phyloP scores from a whole-genome alignment of 2,329 filamentous ascomycete species.

The Trichoderma asperellum region DNA sequence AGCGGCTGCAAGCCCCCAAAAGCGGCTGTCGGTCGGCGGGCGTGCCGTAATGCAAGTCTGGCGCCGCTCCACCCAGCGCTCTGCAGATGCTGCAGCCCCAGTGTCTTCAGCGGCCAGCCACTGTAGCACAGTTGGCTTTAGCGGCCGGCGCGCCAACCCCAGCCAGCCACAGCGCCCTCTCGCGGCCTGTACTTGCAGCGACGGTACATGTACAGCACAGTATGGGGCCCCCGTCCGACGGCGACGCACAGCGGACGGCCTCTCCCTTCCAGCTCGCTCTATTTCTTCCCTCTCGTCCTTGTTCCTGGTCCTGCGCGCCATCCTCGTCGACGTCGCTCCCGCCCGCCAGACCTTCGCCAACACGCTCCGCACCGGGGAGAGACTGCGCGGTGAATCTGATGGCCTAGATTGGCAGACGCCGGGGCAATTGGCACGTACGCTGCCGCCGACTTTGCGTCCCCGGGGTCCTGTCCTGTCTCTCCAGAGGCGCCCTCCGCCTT shows the following conservation, averaged over 20 bases:
- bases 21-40: constrained; percentile 13
- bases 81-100: not conserved
- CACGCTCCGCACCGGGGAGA: constrained; percentile 30
- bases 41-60: constrained; percentile 17
- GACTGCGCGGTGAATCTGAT: constrained; percentile 39
- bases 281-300: constrained; percentile 21
- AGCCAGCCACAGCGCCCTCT: constrained; percentile 20
- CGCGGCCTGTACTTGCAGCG: constrained; percentile 7
- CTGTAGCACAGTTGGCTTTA: constrained; percentile 4
- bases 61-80: constrained; percentile 4
- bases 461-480: constrained; percentile 31
- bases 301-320: constrained; percentile 7
- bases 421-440: constrained; percentile 48
- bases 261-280: constrained; percentile 21
- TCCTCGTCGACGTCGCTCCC: constrained; percentile 13
- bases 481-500: constrained; percentile 27
- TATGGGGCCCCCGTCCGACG: not conserved
- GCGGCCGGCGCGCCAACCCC: not conserved
- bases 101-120: constrained; percentile 21
- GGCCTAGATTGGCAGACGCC: constrained; percentile 42
- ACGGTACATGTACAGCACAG: constrained; percentile 20
- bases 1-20: not conserved
- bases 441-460: constrained; percentile 42
- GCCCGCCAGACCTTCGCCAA: constrained; percentile 4
- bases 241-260: constrained; percentile 5